These are phyloP conservation scores for Fusarium proliferatum DNA, from an alignment of 2,329 filamentous ascomycete species.

Conservation along the genomic window DNA sequence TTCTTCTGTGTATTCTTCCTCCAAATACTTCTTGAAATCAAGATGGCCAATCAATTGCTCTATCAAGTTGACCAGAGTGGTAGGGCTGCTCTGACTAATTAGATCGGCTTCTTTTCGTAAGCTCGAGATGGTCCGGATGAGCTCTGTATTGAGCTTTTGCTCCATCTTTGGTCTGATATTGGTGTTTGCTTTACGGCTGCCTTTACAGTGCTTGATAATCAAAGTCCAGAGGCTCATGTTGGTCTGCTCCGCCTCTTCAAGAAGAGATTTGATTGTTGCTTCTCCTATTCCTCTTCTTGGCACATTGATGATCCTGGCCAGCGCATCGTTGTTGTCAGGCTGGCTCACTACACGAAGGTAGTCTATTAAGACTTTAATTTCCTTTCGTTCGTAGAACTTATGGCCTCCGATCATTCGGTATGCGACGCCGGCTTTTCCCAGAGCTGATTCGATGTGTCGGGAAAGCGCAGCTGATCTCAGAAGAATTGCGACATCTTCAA, in stretches of 20 bases:
- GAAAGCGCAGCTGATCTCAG: conserved; percentile 87
- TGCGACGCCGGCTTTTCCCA: conserved; percentile 83
- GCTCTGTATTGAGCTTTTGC: conserved; percentile 62
- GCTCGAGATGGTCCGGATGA: conserved; percentile 57
- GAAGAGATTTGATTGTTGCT: conserved; percentile 76
- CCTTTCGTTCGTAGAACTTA: conserved; percentile 90
- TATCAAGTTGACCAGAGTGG: conserved; percentile 60
- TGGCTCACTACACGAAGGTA: conserved; percentile 89
- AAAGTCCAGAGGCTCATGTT: conserved; percentile 80
- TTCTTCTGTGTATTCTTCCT: conserved; percentile 77
- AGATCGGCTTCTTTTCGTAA: conserved; percentile 47
- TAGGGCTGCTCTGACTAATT: conserved; percentile 43
- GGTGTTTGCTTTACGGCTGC: conserved; percentile 59
- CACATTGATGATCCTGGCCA: conserved; percentile 85
- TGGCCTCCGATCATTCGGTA: conserved; percentile 93
- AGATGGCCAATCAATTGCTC: conserved; percentile 71
- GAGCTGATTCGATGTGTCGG: conserved; percentile 82
- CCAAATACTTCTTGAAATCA: conserved; percentile 78
- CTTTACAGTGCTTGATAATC: conserved; percentile 67
- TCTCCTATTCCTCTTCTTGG: conserved; percentile 86
- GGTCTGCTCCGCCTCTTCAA: conserved; percentile 79
- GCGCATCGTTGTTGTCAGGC: conserved; percentile 86
- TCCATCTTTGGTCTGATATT: conserved; percentile 63
- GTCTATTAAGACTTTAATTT: conserved; percentile 88
- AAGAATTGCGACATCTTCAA: conserved; percentile 85